A percentile compares a stretch with the other conserved stretches of the same genome.
phyloP scores from a whole-genome alignment of 768 basidiomycete species.

The Albatrellus ellisii region DNA sequence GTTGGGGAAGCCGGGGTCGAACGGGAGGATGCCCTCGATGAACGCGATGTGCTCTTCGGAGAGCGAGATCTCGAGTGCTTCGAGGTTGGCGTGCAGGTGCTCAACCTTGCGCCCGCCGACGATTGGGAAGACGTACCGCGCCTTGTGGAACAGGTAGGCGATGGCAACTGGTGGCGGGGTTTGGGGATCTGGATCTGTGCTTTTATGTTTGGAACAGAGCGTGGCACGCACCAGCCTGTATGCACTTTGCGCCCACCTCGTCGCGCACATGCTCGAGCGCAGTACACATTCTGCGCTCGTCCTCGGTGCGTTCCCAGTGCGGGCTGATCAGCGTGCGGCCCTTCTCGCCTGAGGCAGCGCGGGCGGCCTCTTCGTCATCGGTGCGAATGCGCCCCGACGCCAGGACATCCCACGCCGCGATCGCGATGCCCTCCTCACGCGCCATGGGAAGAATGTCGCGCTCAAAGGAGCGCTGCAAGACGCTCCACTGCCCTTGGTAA shows the following conservation, averaged over 20 bases:
- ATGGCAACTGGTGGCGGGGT: constrained; percentile 24
- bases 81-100: constrained; percentile 31
- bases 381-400: constrained; percentile 28
- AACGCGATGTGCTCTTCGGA: constrained; percentile 27
- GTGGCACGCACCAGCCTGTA: constrained; percentile 9
- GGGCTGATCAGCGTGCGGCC: constrained; percentile 18
- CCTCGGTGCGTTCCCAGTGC: constrained; percentile 9
- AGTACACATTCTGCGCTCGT: constrained; percentile 8
- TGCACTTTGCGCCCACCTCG: constrained; percentile 22
- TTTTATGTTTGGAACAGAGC: background rate
- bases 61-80: constrained; percentile 29
- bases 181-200: background rate
- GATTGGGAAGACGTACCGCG: constrained; percentile 31
- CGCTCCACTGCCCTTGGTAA: constrained; percentile 27
- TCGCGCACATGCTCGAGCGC: constrained; percentile 13
- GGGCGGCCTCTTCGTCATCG: constrained; percentile 24
- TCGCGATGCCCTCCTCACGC: constrained; percentile 19
- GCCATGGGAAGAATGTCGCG: constrained; percentile 30
- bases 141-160: constrained; percentile 35
- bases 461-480: constrained; percentile 24
- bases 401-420: constrained; percentile 31
- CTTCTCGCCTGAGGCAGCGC: constrained; percentile 19
- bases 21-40: constrained; percentile 24
- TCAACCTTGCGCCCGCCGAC: constrained; percentile 33
- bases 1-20: constrained; percentile 29